These are phyloP conservation scores for Phytopythium delawarense DNA, from an alignment of 352 stramenopile genomes.

Conservation along the genomic window DNA sequence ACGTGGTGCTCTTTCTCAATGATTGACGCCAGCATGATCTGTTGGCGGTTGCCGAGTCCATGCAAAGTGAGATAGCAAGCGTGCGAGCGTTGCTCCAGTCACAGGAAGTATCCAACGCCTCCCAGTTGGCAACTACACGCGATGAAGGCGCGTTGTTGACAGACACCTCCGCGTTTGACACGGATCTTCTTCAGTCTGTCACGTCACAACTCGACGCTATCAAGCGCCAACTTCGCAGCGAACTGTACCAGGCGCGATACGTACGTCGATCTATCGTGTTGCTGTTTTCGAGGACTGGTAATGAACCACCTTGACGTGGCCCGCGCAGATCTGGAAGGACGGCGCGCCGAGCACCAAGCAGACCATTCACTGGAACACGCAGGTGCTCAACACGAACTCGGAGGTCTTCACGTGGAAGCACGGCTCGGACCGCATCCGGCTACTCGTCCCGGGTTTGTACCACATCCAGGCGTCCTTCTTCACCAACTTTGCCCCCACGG, in stretches of 20 bases:
- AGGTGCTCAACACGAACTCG: conserved; percentile 62
- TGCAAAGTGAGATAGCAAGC: conserved; percentile 31
- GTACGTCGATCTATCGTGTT: conserved; percentile 23
- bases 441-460: conserved; percentile 61
- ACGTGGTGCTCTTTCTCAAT: not conserved
- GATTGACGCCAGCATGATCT: conserved; percentile 27
- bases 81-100: conserved; percentile 27
- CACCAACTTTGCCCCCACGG: conserved; percentile 40
- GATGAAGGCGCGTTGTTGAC: conserved; percentile 23
- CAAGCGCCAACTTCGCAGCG: conserved; percentile 51
- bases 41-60: conserved; percentile 37
- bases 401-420: conserved; percentile 69
- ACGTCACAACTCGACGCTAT: conserved; percentile 37
- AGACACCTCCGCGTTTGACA: conserved; percentile 22
- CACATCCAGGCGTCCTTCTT: conserved; percentile 73
- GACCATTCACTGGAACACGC: conserved; percentile 60
- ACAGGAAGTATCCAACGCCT: not conserved
- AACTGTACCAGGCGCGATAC: conserved; percentile 72
- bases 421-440: conserved; percentile 37
- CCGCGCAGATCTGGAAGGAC: conserved; percentile 65
- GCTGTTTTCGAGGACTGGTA: not conserved
- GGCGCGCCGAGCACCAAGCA: conserved; percentile 41
- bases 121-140: conserved; percentile 17
- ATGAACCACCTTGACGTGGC: no score
- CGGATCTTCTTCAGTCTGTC: conserved; percentile 23